Base-by-base conservation (phyloP, 1,139 yeast species). In the Suhomyces bribrorum region DNA sequence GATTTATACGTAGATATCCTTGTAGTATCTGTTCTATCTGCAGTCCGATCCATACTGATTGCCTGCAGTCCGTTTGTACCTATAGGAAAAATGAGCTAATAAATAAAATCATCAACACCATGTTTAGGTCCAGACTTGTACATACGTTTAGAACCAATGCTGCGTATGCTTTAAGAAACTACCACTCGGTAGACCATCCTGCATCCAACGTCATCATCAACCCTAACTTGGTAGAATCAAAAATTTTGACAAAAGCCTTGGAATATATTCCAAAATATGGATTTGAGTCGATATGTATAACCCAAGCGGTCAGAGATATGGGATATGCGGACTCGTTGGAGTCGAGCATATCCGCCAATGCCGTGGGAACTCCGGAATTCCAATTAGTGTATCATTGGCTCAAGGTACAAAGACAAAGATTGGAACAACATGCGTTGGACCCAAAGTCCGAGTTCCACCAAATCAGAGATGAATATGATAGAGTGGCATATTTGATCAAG, bases 251-350 rank as follows among this genome's bases (percentile, higher is more conserved):
- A 31, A 62, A 62, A 43, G 64, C 77, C 0, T 43, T 70, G n/a
- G 63, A 61, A 24, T 68, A 68, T 45, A 86, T 90, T 18, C 95
- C 96, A 1, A 52, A 61, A 36, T 68, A 62, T 41, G 97, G 97
- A 2, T 88, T 92, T 59, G 66, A 75, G 41, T 74, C 75, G 31
- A 59, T 64, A 28, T 81, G 95, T 9, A 66, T 92, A 6, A 66
- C 77, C 1, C 62, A 72, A 29, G 86, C 94, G 4, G 69, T 84
- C 6, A 70, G 80, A 26, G 82, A 79, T 6, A 61, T 80, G 49
- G 79, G 81, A 2, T 76, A 81, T 50, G 73, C 82, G 5, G 89
- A 86, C 44, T 77, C 88, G n/a, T 69, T 86, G 29, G 76, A 74
- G 31, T 75, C 84, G 2, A 69, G 82, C 3, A 75, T 87, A 12